Evolutionary conservation across 306 rosid species (phyloP).

Genomic region (Cicer yamashitae): DNA sequence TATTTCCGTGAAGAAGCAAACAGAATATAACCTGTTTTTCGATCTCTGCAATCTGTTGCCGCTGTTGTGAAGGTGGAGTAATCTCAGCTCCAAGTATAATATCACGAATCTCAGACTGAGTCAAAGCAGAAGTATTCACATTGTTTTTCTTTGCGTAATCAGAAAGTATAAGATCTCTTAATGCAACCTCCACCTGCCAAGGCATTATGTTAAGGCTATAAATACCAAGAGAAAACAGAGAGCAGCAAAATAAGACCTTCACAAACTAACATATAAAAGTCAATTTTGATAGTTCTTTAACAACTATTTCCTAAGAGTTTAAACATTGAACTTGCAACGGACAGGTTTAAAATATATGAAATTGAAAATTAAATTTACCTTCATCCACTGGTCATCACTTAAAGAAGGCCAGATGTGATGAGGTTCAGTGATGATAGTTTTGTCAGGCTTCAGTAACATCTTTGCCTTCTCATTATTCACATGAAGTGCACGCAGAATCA

Average conservation of each 20-base stretch:
- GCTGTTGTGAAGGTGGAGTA: slow-evolving; percentile 98
- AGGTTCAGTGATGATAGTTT: slow-evolving; percentile 87
- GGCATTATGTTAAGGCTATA: slow-evolving; percentile 17
- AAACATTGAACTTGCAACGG: neutral
- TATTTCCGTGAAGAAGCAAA: slow-evolving; percentile 17
- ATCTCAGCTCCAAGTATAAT: slow-evolving; percentile 99
- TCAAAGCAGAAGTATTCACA: slow-evolving; percentile 94
- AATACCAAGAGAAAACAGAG: slow-evolving; percentile 28
- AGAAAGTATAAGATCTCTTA: slow-evolving; percentile 96
- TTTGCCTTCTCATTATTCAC: slow-evolving; percentile 98
- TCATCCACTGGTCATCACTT: slow-evolving; percentile 98
- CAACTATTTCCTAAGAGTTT: neutral
- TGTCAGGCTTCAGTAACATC: slow-evolving; percentile 97
- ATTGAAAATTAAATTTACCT: slow-evolving; percentile 55
- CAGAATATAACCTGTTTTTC: slow-evolving; percentile 81
- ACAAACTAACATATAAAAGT: neutral
- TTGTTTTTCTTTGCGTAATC: slow-evolving; percentile 99
- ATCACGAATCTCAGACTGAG: slow-evolving; percentile 99
- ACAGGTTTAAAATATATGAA: slow-evolving; percentile 11
- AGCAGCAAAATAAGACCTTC: neutral
- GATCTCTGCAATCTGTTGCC: slow-evolving; percentile 98
- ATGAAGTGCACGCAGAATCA: slow-evolving; percentile 95
- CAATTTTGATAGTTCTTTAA: neutral
- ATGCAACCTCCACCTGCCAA: slow-evolving; percentile 96
- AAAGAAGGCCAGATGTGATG: slow-evolving; percentile 99